Evolutionary conservation across 768 basidiomycete genomes (phyloP).

Genomic region (Termitomyces sp.): DNA sequence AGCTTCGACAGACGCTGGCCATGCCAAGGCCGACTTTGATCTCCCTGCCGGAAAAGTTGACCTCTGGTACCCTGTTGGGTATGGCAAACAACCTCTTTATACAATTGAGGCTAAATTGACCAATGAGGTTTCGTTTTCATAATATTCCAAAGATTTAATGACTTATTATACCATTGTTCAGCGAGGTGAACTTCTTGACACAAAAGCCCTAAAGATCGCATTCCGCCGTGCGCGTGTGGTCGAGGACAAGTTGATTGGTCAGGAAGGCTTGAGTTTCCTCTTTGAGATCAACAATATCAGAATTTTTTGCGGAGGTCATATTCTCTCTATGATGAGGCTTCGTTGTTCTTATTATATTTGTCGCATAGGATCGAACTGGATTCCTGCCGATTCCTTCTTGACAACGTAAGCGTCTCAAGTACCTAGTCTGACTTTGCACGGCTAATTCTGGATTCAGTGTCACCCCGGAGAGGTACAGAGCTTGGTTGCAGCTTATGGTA

Average conservation of each 20-base stretch:
- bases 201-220: conserved; percentile 54
- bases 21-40: conserved; percentile 37
- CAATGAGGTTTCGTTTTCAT: conserved; percentile 39
- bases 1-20: conserved; percentile 30
- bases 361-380: conserved; percentile 78
- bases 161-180: conserved; percentile 16
- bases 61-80: conserved; percentile 84
- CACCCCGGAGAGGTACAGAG: conserved; percentile 54
- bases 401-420: conserved; percentile 52
- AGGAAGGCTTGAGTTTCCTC: conserved; percentile 77
- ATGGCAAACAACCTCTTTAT: conserved; percentile 81
- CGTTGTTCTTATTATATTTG: neutral
- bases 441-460: conserved; percentile 24
- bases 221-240: conserved; percentile 78
- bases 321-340: neutral
- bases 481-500: conserved; percentile 81
- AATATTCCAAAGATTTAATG: neutral
- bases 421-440: neutral
- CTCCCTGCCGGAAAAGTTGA: conserved; percentile 55
- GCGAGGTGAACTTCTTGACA: conserved; percentile 50
- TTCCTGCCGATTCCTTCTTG: conserved; percentile 88
- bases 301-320: conserved; percentile 79
- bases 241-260: conserved; percentile 72
- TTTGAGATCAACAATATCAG: conserved; percentile 90
- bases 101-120: conserved; percentile 49